phyloP scores from a whole-genome alignment of 1,139 yeast genomes.

The Suhomyces taliae region DNA sequence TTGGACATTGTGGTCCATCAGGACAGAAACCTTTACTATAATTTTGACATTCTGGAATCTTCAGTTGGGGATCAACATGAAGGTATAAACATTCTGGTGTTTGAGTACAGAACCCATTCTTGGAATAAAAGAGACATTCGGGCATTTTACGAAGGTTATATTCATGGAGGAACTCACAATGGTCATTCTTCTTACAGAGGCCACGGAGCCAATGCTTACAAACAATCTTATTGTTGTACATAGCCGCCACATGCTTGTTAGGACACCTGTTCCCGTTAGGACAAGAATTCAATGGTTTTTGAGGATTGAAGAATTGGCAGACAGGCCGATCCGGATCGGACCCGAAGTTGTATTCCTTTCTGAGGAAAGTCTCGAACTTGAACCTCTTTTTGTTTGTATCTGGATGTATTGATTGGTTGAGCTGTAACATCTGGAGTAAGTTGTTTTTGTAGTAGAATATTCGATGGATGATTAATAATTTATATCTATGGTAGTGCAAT shows the following conservation, averaged over 20 bases:
- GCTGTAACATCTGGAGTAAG: constrained; percentile 26
- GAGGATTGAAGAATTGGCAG: constrained; percentile 70
- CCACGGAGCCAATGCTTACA: constrained; percentile 99
- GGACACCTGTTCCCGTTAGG: constrained; percentile 86
- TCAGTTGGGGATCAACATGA: constrained; percentile 87
- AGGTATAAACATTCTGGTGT: constrained; percentile 91
- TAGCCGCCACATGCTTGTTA: constrained; percentile 81
- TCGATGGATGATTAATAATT: not conserved
- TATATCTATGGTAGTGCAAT: no score
- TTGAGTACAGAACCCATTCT: constrained; percentile 92
- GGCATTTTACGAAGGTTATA: constrained; percentile 95
- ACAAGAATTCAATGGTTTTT: constrained; percentile 62
- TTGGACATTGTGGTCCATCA: constrained; percentile 83
- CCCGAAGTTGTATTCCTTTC: constrained; percentile 79
- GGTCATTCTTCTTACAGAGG: constrained; percentile 92
- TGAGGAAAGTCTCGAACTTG: constrained; percentile 81
- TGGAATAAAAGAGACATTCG: constrained; percentile 84
- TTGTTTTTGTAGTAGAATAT: constrained; percentile 3
- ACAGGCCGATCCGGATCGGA: constrained; percentile 89
- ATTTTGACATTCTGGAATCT: constrained; percentile 82
- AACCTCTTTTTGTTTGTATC: constrained; percentile 49
- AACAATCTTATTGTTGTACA: constrained; percentile 79
- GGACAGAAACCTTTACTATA: constrained; percentile 91
- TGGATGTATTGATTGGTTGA: constrained; percentile 46
- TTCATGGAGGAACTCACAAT: constrained; percentile 95